Evolutionary conservation across 2,329 filamentous ascomycete genomes (phyloP), one percentile per base, ranked within the genome.

Genomic region (Colletotrichum sp.): DNA sequence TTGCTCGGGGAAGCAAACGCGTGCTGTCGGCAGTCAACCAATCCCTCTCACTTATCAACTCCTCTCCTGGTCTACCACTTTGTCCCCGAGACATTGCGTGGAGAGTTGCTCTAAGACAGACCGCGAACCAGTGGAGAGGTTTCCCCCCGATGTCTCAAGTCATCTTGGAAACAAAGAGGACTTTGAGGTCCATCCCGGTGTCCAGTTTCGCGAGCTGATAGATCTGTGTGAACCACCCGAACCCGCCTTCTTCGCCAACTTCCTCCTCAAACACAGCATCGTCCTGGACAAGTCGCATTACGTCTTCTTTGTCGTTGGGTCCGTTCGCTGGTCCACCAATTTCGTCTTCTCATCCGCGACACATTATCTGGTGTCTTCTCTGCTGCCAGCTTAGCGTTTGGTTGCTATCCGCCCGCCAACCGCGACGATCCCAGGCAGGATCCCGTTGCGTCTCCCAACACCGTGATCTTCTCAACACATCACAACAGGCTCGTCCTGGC

Each of bases 111-210:
- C 65, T 64, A 76, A 69, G 73, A 70, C 76, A 66, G 56, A 72
- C 68, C 69, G 56, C 74, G 77, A 76, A 77, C 77, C 71, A 80
- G 77, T 80, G 79, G 78, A 79, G 72, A 79, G 78, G 79, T 67
- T 66, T 70, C 72, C 72, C 76, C 71, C 79, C 78, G 73, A 80
- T 84, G 83, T 84, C 82, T 84, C 80, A 82, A 77, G 77, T 77
- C 72, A 75, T 79, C 77, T 78, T 76, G 72, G 79, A 79, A 79
- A 80, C 81, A 84, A 82, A 81, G 79, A 80, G 79, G 79, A 79
- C 78, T 76, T 79, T 78, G 79, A 79, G 77, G 77, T 78, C 77
- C 78, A 77, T 71, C 70, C 69, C 66, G 73, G 69, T 65, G 65
- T 71, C 69, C 58, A 67, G 62, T 71, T 55, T 70, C 60, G 52